These are phyloP conservation scores for Psidium friedrichsthalianum DNA, from an alignment of 345 rosid genomes.

Conservation along the genomic window DNA sequence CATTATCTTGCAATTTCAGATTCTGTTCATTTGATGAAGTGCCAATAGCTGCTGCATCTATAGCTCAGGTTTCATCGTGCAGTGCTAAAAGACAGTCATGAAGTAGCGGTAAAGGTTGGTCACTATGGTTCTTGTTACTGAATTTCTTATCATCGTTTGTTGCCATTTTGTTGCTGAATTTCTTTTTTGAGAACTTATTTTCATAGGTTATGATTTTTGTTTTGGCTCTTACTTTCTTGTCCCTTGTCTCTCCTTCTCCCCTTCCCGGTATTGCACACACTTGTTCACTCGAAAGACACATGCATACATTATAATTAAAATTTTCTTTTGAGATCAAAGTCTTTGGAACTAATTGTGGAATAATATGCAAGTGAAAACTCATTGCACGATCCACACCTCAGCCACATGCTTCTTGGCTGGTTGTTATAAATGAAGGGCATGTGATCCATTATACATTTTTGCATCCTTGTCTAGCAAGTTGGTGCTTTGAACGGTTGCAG, in stretches of 20 bases:
- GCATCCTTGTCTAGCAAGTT: not conserved
- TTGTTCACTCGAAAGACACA: not conserved
- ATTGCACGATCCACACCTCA: not conserved
- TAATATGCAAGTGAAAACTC: not conserved
- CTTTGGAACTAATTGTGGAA: not conserved
- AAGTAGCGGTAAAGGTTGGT: conserved; percentile 80
- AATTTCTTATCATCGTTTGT: not conserved
- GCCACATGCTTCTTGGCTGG: not conserved
- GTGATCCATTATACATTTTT: not conserved
- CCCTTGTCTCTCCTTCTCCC: not conserved
- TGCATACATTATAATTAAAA: not conserved
- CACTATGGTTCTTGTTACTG: not conserved
- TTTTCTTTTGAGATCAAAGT: not conserved
- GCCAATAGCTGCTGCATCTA: conserved; percentile 93
- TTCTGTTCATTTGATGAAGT: conserved; percentile 71
- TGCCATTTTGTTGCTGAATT: not conserved
- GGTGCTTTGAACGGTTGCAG: not conserved
- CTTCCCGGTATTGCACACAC: not conserved
- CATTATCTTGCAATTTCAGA: conserved; percentile 20
- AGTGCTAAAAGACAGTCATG: conserved; percentile 40
- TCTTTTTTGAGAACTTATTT: not conserved
- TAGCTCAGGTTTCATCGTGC: conserved; percentile 95
- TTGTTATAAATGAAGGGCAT: not conserved
- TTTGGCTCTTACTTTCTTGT: not conserved
- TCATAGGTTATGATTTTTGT: not conserved